These are phyloP conservation scores for Leishmania martiniquensis DNA, from an alignment of 208 protist genomes.

Conservation along the genomic window DNA sequence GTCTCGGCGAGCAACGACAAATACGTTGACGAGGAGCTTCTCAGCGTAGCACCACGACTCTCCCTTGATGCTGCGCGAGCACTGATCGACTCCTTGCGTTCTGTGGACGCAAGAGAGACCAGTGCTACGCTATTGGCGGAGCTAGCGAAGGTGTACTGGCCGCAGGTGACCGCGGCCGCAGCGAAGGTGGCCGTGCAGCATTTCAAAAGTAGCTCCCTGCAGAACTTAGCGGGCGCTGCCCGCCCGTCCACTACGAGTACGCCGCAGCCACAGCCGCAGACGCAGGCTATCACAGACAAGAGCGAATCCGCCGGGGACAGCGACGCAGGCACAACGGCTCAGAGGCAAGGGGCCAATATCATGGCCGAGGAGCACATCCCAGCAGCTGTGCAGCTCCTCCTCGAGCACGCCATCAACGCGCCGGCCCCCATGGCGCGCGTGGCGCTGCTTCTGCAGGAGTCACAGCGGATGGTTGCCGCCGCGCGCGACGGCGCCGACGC, in stretches of 20 bases:
- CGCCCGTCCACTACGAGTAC: not conserved
- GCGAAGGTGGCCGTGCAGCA: constrained; percentile 6
- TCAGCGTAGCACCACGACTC: constrained; percentile 12
- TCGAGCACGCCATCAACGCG: constrained; percentile 13
- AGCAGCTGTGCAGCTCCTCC: constrained; percentile 9
- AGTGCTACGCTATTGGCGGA: not conserved
- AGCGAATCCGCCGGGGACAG: not conserved
- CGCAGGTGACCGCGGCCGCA: constrained; percentile 10
- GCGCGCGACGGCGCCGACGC: constrained; percentile 22
- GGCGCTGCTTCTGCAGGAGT: constrained; percentile 17
- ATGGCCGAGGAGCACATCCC: constrained; percentile 6
- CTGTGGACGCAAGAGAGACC: not conserved
- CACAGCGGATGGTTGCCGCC: constrained; percentile 14
- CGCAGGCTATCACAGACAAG: not conserved
- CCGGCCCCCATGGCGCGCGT: constrained; percentile 10
- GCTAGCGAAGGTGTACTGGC: constrained; percentile 22
- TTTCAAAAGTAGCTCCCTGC: not conserved
- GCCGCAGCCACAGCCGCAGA: not conserved
- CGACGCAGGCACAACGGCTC: not conserved
- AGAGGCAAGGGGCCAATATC: not conserved
- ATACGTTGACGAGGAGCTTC: constrained; percentile 6
- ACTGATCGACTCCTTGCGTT: constrained; percentile 8
- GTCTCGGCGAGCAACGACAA: no score
- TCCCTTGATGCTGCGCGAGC: constrained; percentile 5
- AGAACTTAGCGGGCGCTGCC: constrained; percentile 4